Base-by-base conservation (phyloP, 192 early-diverging fungal species). In the Spizellomyces punctatus region DNA sequence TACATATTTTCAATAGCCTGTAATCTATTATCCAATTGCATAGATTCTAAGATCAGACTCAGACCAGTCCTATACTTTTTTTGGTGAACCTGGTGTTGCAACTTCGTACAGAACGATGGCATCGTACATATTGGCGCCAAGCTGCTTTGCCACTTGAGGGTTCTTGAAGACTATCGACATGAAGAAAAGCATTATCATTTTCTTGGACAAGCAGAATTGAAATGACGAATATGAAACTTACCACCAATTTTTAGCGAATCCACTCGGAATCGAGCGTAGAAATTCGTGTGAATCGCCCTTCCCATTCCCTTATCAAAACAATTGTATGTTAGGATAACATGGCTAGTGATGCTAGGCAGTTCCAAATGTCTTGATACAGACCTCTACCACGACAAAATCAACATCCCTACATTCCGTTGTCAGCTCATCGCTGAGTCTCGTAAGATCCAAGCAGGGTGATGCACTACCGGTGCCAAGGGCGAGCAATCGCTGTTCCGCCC, bases 241-340 rank as follows among this genome's bases (percentile, higher is more conserved):
- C 78, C 81, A 1, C 85, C 92, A 64, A 94, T 81, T 73, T 92
- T 92, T 59, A 94, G 72, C 48, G 85, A 81, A 64, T 93, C 92
- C 61, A 90, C 90, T 27, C 59, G 65, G 66, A 94, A 91, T 68
- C 79, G 74, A 0, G 89, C 89, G 63, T 67, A 77, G 74, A 85
- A 92, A 69, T 94, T 94, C 10, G 92, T 93, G 71, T 93, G 92
- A 61, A 94, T 94, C 3, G 92, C 92, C 0, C 91, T 75, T 4
- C 86, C 90, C 90, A 91, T 91, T 45, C 90, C 90, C 54, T 78
- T 61, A 84, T 21, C 16, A 41, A 52, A 61, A 16, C 66, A 82
- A 82, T n/a, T 42, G 61, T 5, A 36, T 12, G 27, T 45, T 22
- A 36, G 27, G 27, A 36, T 36, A 36, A 36, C 27, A 36, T 56